These are phyloP conservation scores for Coleophoma eucalyptorum DNA, from an alignment of 2,329 filamentous ascomycete species.

Conservation along the genomic window DNA sequence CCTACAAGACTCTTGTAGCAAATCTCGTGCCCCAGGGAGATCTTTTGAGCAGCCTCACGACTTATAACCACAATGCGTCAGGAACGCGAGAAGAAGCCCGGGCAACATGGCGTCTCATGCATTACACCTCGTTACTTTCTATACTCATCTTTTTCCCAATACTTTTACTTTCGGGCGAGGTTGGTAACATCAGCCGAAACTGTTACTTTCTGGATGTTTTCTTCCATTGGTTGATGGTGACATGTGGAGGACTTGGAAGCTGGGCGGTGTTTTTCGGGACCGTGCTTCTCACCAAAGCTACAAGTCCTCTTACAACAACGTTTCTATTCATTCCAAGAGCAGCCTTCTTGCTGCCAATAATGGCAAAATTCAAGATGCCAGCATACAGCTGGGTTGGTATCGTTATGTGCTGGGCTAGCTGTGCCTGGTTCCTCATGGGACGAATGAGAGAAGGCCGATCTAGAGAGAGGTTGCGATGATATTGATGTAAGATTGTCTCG, in stretches of 20 bases:
- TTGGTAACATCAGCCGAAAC: slow-evolving; percentile 43
- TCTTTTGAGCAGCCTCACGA: slow-evolving; percentile 32
- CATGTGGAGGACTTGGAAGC: slow-evolving; percentile 41
- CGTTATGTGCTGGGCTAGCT: slow-evolving; percentile 43
- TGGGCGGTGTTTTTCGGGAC: slow-evolving; percentile 45
- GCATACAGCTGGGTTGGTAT: slow-evolving; percentile 48
- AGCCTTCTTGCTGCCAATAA: slow-evolving; percentile 42
- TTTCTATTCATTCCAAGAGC: slow-evolving; percentile 45
- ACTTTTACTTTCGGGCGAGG: slow-evolving; percentile 44
- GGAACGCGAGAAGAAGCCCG: slow-evolving; percentile 40
- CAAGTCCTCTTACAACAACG: slow-evolving; percentile 43
- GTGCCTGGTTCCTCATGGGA: slow-evolving; percentile 42
- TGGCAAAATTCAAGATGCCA: slow-evolving; percentile 43
- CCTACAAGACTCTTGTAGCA: slow-evolving; percentile 42
- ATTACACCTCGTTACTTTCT: slow-evolving; percentile 46
- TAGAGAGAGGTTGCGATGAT: slow-evolving; percentile 17
- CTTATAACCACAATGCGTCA: slow-evolving; percentile 18
- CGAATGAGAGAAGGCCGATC: slow-evolving; percentile 33
- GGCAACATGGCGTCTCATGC: slow-evolving; percentile 46
- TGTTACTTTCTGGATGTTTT: slow-evolving; percentile 51
- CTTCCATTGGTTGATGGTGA: slow-evolving; percentile 50
- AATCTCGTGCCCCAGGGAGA: slow-evolving; percentile 39
- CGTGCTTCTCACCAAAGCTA: slow-evolving; percentile 43
- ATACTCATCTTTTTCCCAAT: slow-evolving; percentile 44
- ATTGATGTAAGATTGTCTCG: too few species aligned